Evolutionary conservation across 2,329 filamentous ascomycete genomes (phyloP), one percentile per base, ranked within the genome.

Genomic region (Xylariaceae sp.): DNA sequence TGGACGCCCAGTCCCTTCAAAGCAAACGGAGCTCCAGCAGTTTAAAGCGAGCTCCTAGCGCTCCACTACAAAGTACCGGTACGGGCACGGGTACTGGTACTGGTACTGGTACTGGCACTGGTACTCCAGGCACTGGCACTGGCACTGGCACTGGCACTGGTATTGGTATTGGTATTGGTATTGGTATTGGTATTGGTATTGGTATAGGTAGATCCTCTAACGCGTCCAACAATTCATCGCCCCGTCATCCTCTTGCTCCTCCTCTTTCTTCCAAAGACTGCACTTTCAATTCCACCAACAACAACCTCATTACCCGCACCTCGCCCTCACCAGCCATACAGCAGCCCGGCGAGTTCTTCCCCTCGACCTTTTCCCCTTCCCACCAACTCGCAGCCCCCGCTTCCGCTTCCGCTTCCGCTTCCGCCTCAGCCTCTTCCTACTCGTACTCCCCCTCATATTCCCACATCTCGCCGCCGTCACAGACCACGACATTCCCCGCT

Each of bases 11-110:
- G 68, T 85, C 82, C 65, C 75, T 87, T 67, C 78, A 80, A 74
- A 86, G 82, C 78, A 82, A 86, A 79, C 80, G 81, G 74, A 87
- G 84, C 81, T 86, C 84, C 65, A 80, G 82, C 68, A 87, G 82
- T 73, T 78, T 87, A 71, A 82, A 78, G 72, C 81, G 83, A 71
- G 79, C 83, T 70, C 84, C 85, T 65, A 86, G 83, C 73, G 83
- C 83, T 75, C 83, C 83, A 70, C 76, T 76, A 69, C 68, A 69
- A 58, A 65, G 64, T 57, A 58, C 58, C 52, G 65, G 59, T 59
- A 63, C 40, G 67, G 69, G 54, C 31, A 46, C n/a, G n/a, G n/a
- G n/a, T n/a, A n/a, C n/a, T n/a, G n/a, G n/a, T n/a, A n/a, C n/a
- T n/a, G n/a, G n/a, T n/a, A n/a, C n/a, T n/a, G n/a, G n/a, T n/a